Evolutionary conservation across 371 early-diverging fungal genomes (phyloP), one percentile per base, ranked within the genome.

Genomic region (Zopfochytrium polystomum): DNA sequence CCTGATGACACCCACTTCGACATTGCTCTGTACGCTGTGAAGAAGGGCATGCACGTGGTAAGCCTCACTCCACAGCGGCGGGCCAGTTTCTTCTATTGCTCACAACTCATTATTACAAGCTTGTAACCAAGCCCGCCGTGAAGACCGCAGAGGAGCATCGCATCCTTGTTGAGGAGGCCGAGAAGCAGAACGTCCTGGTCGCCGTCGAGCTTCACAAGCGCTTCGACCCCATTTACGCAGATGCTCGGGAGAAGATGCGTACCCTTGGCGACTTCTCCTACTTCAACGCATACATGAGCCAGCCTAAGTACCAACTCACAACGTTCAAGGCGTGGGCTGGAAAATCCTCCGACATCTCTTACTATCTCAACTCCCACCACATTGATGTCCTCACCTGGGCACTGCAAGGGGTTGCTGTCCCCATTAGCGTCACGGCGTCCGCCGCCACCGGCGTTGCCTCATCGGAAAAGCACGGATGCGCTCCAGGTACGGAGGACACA

Each of bases 1-100:
- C 81, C 81, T 3, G 81, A 80, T 55, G 78, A 77, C 23, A 80
- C 80, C 18, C 81, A 80, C 53, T 80, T 63, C 54, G 66, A 47
- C 1, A 78, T 80, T 54, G 72, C 75, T 18, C 51, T 68, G 26
- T 77, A 76, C 52, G 81, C 81, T n/a, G 69, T 80, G 26, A 61
- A 64, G 60, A 59, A 63, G 2, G 69, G 74, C 30, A 54, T 79
- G 22, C 80, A 80, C 53, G 80, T 80, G 29, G 61, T 71, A 47
- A 2, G 63, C 64, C 20, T n/a, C n/a, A n/a, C n/a, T n/a, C n/a
- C n/a, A n/a, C n/a, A n/a, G n/a, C n/a, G n/a, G n/a, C 35, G 7
- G 7, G 15, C 7, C n/a, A 5, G 7, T 32, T 30, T 30, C 20
- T 22, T 22, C 13, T 45, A 26, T 42, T 3, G 5, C 23, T 56